Conservation (phyloP, 2,329 filamentous ascomycete species). For the Ascocoryne sarcoides region DNA sequence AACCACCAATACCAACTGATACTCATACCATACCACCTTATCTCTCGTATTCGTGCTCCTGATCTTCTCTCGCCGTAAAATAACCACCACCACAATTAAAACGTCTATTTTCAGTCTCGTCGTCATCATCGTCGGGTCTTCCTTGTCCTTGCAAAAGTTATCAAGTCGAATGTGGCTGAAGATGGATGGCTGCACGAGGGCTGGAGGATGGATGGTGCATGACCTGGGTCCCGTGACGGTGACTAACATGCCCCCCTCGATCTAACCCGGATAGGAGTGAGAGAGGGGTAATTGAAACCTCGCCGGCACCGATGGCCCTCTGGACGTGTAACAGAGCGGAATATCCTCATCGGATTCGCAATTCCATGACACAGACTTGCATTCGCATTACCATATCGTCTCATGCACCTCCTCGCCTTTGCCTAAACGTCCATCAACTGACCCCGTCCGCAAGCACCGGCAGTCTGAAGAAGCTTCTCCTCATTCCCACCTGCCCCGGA, state of each 20-base stretch:
- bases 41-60: no score
- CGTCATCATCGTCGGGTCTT: no score
- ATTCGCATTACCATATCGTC: slow-evolving; percentile 16
- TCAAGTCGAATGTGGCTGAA: no score
- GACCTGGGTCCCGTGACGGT: slow-evolving; percentile 2
- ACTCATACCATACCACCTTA: no score
- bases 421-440: neutral
- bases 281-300: slow-evolving; percentile 17
- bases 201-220: no score
- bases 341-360: neutral
- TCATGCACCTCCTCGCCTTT: neutral
- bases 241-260: slow-evolving; percentile 16
- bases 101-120: no score
- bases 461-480: slow-evolving; percentile 3
- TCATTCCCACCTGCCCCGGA: slow-evolving; percentile 1
- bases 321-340: neutral
- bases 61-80: no score
- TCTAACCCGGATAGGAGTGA: slow-evolving; percentile 12
- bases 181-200: no score
- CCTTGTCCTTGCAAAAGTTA: no score
- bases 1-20: no score
- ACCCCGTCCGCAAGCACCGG: neutral
- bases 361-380: slow-evolving; percentile 24
- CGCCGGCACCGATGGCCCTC: neutral
- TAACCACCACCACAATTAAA: no score